Conservation (phyloP, 352 stramenopile species). For the Phytophthora parvispora region DNA sequence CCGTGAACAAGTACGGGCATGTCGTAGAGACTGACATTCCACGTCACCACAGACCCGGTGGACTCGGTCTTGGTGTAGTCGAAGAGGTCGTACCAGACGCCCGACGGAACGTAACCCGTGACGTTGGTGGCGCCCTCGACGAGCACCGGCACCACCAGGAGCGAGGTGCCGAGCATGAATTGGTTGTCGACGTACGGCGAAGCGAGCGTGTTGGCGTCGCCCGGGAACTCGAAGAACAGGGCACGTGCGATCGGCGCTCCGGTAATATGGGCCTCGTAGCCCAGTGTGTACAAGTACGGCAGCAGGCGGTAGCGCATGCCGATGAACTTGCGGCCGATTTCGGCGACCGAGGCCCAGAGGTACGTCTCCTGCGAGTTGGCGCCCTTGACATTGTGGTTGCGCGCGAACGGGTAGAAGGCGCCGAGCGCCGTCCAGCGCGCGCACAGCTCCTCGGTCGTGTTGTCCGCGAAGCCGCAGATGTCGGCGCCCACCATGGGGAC, state of each 20-base stretch:
- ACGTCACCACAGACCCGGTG: neutral
- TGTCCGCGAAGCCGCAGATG: slow-evolving; percentile 73
- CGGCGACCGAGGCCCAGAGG: slow-evolving; percentile 58
- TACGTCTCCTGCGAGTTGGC: slow-evolving; percentile 75
- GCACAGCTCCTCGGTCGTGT: slow-evolving; percentile 77
- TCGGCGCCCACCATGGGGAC: slow-evolving; percentile 88
- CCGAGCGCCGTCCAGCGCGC: slow-evolving; percentile 80
- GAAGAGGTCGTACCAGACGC: neutral
- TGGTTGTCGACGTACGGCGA: slow-evolving; percentile 59
- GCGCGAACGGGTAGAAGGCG: slow-evolving; percentile 83
- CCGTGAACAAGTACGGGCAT: neutral
- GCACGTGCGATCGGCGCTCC: slow-evolving; percentile 63
- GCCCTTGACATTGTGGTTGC: slow-evolving; percentile 85
- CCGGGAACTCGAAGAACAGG: slow-evolving; percentile 75
- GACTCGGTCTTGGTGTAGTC: neutral
- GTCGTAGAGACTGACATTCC: neutral
- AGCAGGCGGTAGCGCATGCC: slow-evolving; percentile 79
- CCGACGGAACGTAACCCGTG: neutral
- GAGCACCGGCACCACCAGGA: slow-evolving; percentile 71
- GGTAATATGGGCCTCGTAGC: slow-evolving; percentile 57
- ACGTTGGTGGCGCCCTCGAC: slow-evolving; percentile 30
- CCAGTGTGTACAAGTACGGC: slow-evolving; percentile 85
- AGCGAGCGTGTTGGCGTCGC: slow-evolving; percentile 43
- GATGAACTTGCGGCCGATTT: slow-evolving; percentile 69
- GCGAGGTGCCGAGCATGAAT: slow-evolving; percentile 61